Evolutionary conservation across 257 asterid genomes (phyloP), one percentile per base, ranked within the genome.

Genomic region (Leonotis leonurus): DNA sequence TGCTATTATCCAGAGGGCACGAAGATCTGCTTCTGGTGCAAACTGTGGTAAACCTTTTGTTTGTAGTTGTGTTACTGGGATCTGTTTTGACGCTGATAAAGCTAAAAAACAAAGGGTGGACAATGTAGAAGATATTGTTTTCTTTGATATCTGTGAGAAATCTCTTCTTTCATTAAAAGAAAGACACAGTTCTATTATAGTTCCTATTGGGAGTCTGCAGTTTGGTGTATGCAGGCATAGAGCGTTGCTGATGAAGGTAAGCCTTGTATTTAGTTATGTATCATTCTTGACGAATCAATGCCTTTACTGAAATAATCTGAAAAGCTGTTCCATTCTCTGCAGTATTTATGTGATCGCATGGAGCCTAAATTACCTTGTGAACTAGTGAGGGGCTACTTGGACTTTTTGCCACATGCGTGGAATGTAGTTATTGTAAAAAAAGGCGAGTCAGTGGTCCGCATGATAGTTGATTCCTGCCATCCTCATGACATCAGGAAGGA

Each of bases 221-320:
- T 89, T 83, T 78, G 99, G 99, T 59, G 84, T 93, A 55, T 93
- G 99, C 80, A 75, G 99, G 70, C 99, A 93, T 70, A 89, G 97
- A 73, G 96, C 99, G 6, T 61, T 92, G 80, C 88, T 92, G 71
- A 79, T 92, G 95, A 92, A 92, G 95, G 99, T 89, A 72, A 6
- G 5, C 35, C 45, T 17, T 58, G 2, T 37, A 13, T 43, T 26
- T 58, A n/a, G 43, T 30, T 17, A 11, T 77, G 41, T 70, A 39
- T 64, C 18, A 52, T 49, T 53, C 18, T 37, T 7, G 33, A 40
- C 40, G 24, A 9, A 50, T 41, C 40, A 6, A 3, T 69, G 64
- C 51, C 52, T 62, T 26, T 17, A 17, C 11, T 48, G 39, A 65
- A 75, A 69, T 69, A 60, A 30, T 36, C 36, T 35, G 37, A 44